Conservation (phyloP, 106 monocot species). For the Posidonia australis region DNA sequence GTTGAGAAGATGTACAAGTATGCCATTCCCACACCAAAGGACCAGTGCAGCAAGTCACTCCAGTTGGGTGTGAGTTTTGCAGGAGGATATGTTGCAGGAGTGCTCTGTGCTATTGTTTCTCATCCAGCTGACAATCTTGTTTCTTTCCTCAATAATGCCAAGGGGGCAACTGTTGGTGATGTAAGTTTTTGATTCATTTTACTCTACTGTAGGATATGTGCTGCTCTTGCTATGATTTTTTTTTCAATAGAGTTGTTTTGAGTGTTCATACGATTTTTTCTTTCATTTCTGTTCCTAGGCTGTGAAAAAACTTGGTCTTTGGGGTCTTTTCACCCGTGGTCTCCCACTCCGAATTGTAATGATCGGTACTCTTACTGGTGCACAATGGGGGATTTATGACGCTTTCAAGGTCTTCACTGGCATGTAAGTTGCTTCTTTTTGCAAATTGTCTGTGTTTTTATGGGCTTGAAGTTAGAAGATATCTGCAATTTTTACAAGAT, state of each 20-base stretch:
- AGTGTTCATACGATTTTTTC: not conserved
- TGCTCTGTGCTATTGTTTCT: conserved; percentile 31
- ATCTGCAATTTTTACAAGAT: not conserved
- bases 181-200: conserved; percentile 5
- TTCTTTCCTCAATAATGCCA: conserved; percentile 33
- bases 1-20: conserved; percentile 28
- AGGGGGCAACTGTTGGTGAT: conserved; percentile 29
- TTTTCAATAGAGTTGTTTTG: not conserved
- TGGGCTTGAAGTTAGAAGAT: not conserved
- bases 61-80: conserved; percentile 31
- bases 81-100: conserved; percentile 29
- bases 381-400: conserved; percentile 31
- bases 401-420: conserved; percentile 31
- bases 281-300: conserved; percentile 7
- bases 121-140: conserved; percentile 33
- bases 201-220: not conserved
- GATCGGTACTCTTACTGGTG: conserved; percentile 27
- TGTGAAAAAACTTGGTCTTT: conserved; percentile 19
- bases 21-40: conserved; percentile 21
- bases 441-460: not conserved
- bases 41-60: conserved; percentile 20
- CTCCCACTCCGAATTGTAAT: conserved; percentile 31
- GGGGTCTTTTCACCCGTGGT: conserved; percentile 25
- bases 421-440: conserved; percentile 19
- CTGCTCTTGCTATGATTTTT: not conserved